Evolutionary conservation across 2,329 filamentous ascomycete species (phyloP), one percentile per base, ranked within the genome.

Genomic region (Aureobasidium vineae): DNA sequence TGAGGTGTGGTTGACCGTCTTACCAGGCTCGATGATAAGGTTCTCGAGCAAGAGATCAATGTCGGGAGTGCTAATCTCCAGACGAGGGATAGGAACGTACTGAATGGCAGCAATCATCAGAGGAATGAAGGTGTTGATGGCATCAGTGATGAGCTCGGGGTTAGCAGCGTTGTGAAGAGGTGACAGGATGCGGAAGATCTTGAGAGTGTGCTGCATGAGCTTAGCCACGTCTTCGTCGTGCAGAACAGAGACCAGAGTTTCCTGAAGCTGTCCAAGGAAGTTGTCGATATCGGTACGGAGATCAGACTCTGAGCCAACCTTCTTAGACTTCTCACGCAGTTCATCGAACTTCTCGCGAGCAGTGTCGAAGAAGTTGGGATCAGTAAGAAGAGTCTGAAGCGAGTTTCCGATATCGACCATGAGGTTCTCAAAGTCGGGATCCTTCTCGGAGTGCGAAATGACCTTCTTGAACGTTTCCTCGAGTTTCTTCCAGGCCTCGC

Each of bases 21-120:
- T 83, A 7, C 94, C 94, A 0, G 94, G 94, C 74, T 97, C 91
- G 38, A 98, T 83, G 68, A 98, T 90, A 38, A 98, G 82, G 70
- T 96, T 97, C 74, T 98, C 94, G 2, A 98, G 80, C 0, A 98
- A 80, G 5, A 98, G 84, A 72, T 97, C 93, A 65, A 96, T 83
- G 40, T 90, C 87, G 0, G 92, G 93, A 3, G 89, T 90, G 0
- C 91, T 90, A 5, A 97, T 82, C 76, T 97, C 94, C n/a, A 97
- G 78, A 5, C 94, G 88, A 0, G 93, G 93, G 63, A 98, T 95
- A 0, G 94, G 94, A 4, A 98, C 80, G 77, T 92, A 92, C 75
- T 97, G 92, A 38, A 98, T 83, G 2, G 86, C 86, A 70, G 91
- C 84, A 66, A 97, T 85, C 4, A 92, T 73, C 15, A 92, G 79